Conservation (phyloP, 495 filamentous ascomycete species). For the Penicillium maclennaniae region DNA sequence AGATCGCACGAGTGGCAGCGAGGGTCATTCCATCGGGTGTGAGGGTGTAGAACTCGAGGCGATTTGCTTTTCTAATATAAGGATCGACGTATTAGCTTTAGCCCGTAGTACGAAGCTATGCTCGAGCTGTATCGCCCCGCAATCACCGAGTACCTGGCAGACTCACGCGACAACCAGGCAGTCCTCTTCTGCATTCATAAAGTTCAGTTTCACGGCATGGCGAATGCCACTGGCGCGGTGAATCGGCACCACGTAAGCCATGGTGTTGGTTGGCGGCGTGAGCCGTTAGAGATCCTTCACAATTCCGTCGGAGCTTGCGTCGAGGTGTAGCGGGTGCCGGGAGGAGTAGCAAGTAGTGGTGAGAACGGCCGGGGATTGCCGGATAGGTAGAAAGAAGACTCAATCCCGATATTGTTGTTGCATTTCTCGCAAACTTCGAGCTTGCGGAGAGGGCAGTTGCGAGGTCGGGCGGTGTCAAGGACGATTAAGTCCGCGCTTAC, state of each 20-base stretch:
- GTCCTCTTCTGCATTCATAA: constrained; percentile 69
- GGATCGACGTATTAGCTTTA: constrained; percentile 1
- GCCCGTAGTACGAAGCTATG: background rate
- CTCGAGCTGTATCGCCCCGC: background rate
- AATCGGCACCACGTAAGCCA: constrained; percentile 95
- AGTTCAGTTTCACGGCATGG: constrained; percentile 75
- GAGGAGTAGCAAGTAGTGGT: background rate
- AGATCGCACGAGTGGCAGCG: constrained; percentile 61
- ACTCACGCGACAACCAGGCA: constrained; percentile 84
- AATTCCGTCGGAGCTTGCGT: constrained; percentile 6
- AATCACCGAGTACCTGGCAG: background rate
- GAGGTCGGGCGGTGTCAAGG: constrained; percentile 20
- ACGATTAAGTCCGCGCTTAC: constrained; percentile 28
- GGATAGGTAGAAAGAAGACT: background rate
- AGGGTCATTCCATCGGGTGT: constrained; percentile 58
- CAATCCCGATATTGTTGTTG: background rate
- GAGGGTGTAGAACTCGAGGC: constrained; percentile 76
- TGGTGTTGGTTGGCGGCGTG: constrained; percentile 30
- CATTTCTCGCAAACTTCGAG: constrained; percentile 11
- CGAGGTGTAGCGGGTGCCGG: constrained; percentile 12
- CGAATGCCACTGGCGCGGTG: constrained; percentile 86
- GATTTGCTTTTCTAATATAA: constrained; percentile 73
- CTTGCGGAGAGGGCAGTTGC: constrained; percentile 3
- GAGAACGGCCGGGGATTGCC: background rate
- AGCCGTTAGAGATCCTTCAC: background rate